Evolutionary conservation across 768 basidiomycete genomes (phyloP), one percentile per base, ranked within the genome.

Genomic region (Collybia nuda): DNA sequence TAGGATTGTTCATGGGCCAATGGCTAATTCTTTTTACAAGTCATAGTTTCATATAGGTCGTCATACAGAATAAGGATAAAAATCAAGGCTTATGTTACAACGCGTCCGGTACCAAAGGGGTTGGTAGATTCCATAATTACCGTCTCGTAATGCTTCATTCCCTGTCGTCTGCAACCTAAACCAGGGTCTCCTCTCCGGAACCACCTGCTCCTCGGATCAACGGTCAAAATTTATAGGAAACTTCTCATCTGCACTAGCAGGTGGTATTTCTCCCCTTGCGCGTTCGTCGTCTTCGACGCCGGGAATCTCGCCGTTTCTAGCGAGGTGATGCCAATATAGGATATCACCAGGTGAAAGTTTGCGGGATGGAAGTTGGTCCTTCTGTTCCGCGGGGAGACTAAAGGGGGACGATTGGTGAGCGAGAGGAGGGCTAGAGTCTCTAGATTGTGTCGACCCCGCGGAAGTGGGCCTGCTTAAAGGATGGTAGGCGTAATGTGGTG

Each of bases 271-370:
- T 46, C 56, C 45, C 50, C 82, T 69, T 14, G 87, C 84, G 22
- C 84, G 78, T 32, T 72, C 60, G 64, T 89, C 82, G 53, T 90
- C 82, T 44, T 64, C 65, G 8, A 86, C 84, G 22, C 79, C 84
- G 36, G 86, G 82, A 51, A 88, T 86, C 65, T 90, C 88, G 11
- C 88, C 88, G 52, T 75, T 78, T 56, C 80, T 81, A 42, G 75
- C 65, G 51, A 90, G 82, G 56, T 90, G 84, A 62, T 90, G 87
- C 88, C 88, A 91, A 60, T 77, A 88, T 15, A 90, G 69, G 8
- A 81, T 61, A 53, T 88, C 86, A 18, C 88, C 88, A 8, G 74
- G 70, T 58, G 69, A 73, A 26, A 85, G 76, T 42, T 65, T 71
- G 50, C 68, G 70, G 32, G 67, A 65, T 49, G 45, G 51, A 35